Evolutionary conservation across 495 filamentous ascomycete genomes (phyloP).

Genomic region (Xanthoparmelia taractica): DNA sequence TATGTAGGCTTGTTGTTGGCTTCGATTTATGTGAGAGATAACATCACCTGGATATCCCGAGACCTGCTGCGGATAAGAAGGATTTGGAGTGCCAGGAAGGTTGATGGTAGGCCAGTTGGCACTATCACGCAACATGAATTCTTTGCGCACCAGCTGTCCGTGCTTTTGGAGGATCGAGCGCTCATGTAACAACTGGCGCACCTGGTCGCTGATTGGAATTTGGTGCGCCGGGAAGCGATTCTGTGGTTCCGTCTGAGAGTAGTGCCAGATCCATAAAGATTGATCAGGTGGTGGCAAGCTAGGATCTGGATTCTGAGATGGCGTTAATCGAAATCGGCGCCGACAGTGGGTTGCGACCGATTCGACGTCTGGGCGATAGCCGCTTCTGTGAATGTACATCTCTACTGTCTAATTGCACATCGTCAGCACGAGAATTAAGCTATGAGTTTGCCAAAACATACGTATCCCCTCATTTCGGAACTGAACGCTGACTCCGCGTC

Average conservation of each 20-base stretch:
- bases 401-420: constrained; percentile 55
- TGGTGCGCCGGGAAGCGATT: constrained; percentile 60
- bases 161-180: constrained; percentile 64
- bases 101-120: constrained; percentile 81
- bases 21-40: constrained; percentile 27
- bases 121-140: constrained; percentile 87
- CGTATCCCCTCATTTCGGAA: constrained; percentile 68
- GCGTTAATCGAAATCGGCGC: constrained; percentile 73
- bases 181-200: constrained; percentile 53
- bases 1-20: constrained; percentile 26
- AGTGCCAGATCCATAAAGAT: constrained; percentile 91
- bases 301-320: constrained; percentile 45
- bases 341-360: constrained; percentile 62
- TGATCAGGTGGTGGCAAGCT: constrained; percentile 63
- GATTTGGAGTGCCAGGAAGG: constrained; percentile 44
- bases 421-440: background rate
- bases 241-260: constrained; percentile 60
- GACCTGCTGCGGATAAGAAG: constrained; percentile 28
- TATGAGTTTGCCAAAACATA: constrained; percentile 36
- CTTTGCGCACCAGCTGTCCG: constrained; percentile 78
- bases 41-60: constrained; percentile 28
- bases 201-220: constrained; percentile 51
- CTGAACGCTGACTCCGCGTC: constrained; percentile 64
- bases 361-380: constrained; percentile 63
- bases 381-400: constrained; percentile 70